A percentile compares a stretch with the other conserved stretches of the same genome.
phyloP scores from a whole-genome alignment of 129 eudicot genomes.

The Escallonia herrerae region DNA sequence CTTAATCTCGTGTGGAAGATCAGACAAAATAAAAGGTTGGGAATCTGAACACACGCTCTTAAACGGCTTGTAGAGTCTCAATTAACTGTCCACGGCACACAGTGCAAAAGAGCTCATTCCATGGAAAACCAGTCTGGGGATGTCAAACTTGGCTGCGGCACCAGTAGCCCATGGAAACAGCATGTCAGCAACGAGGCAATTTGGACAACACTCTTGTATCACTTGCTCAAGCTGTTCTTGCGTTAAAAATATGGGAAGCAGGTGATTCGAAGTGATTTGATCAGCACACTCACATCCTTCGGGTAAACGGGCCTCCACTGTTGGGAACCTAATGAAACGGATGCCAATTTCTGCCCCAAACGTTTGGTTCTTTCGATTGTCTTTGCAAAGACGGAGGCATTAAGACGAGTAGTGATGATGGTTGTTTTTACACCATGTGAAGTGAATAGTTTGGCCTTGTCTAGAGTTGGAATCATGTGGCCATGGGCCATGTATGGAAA shows the following conservation, averaged over 20 bases:
- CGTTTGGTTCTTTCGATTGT: conserved; percentile 7
- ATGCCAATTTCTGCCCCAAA: background rate
- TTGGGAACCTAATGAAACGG: conserved; percentile 8
- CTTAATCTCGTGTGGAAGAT: conserved; percentile 15
- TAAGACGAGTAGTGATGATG: too few species aligned
- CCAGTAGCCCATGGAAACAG: conserved; percentile 17
- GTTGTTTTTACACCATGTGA: conserved; percentile 9
- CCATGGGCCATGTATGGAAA: conserved; percentile 22
- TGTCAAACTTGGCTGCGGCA: background rate
- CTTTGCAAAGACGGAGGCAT: too few species aligned
- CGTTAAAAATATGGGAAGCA: conserved; percentile 1
- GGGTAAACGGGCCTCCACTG: conserved; percentile 8
- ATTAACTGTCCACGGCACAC: background rate
- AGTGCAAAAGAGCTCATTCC: conserved; percentile 10
- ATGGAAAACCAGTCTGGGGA: conserved; percentile 17
- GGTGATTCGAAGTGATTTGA: conserved; percentile 1
- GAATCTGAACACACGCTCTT: background rate
- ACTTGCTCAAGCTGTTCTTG: conserved; percentile 7
- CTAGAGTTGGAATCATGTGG: conserved; percentile 26
- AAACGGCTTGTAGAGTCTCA: background rate
- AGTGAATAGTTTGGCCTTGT: conserved; percentile 13
- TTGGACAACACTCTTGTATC: conserved; percentile 1
- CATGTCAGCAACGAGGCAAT: conserved; percentile 14
- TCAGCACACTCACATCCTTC: conserved; percentile 9
- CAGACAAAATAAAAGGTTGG: conserved; percentile 10